These are phyloP conservation scores for Typha latifolia DNA, from an alignment of 176 grass and related monocot species.

Conservation along the genomic window DNA sequence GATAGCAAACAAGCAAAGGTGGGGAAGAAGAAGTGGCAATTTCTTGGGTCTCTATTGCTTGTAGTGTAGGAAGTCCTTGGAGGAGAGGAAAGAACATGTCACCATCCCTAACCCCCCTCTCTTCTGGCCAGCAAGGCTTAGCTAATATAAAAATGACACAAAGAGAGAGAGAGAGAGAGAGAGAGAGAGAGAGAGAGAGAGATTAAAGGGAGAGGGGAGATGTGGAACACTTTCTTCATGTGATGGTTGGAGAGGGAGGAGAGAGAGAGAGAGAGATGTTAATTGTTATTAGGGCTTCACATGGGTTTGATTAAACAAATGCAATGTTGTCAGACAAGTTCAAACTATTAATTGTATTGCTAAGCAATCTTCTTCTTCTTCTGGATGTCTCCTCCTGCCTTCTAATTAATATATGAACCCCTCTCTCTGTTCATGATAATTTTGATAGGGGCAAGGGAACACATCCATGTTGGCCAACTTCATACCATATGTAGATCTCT, in stretches of 20 bases:
- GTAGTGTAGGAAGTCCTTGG: constrained; percentile 9
- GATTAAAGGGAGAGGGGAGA: not conserved
- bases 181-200: not conserved
- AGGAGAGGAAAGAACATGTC: constrained; percentile 18
- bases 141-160: not conserved
- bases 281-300: not conserved
- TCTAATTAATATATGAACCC: not conserved
- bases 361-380: not conserved
- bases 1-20: not conserved
- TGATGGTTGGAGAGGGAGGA: not conserved
- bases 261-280: not conserved
- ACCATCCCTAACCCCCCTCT: not conserved
- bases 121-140: not conserved
- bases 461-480: not conserved
- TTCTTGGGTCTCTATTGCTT: constrained; percentile 3
- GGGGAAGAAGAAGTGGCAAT: too few species aligned
- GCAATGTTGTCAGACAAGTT: not conserved
- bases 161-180: too few species aligned
- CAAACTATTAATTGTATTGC: not conserved
- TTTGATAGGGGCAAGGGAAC: not conserved
- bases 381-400: not conserved
- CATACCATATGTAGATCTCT: not conserved
- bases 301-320: not conserved
- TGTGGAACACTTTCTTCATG: not conserved
- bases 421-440: too few species aligned